Evolutionary conservation across 169 alveolate genomes (phyloP), one percentile per base, ranked within the genome.

Genomic region (Haemoproteus tartakovskyi): DNA sequence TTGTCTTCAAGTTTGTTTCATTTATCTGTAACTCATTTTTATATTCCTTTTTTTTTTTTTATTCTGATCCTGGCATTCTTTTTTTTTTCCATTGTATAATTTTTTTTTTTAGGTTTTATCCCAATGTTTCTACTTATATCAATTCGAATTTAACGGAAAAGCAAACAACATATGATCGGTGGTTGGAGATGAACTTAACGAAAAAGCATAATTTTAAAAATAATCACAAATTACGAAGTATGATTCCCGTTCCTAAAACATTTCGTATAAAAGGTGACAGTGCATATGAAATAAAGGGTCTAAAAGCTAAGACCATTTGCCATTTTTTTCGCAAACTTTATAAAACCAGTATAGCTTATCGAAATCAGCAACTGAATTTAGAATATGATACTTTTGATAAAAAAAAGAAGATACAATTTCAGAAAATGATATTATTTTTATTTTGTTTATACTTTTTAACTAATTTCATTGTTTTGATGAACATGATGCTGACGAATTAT

Each of bases 361-460:
- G 84, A 26, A 74, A 74, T 57, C 84, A 74, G 30, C 84, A 74
- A 38, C 24, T 74, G 59, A 74, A 74, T 51, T 74, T 74, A 26
- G 84, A 74, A 45, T 74, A 74, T 74, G 59, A 74, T 19, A 74
- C 78, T 46, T 74, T 57, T 45, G 84, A 74, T 18, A 74, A 74
- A 50, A 59, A 78, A 18, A 74, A 43, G 4, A 74, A 74, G 38
- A 21, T 56, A 56, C 54, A 74, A 57, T 33, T 74, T 43, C 33
- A 78, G 24, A 56, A 48, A 21, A 74, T 74, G 21, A 50, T 60
- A 43, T 18, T 74, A 16, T 11, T 74, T 0, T 33, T 74, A 8
- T 74, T 41, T 74, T 2, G 43, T 21, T 48, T 74, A 12, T 74
- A 38, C 36, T 74, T 56, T 48, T 47, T 37, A 11, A 40, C 30